Evolutionary conservation across 306 rosid genomes (phyloP), one percentile per base, ranked within the genome.

Genomic region (Prunus campanulata): DNA sequence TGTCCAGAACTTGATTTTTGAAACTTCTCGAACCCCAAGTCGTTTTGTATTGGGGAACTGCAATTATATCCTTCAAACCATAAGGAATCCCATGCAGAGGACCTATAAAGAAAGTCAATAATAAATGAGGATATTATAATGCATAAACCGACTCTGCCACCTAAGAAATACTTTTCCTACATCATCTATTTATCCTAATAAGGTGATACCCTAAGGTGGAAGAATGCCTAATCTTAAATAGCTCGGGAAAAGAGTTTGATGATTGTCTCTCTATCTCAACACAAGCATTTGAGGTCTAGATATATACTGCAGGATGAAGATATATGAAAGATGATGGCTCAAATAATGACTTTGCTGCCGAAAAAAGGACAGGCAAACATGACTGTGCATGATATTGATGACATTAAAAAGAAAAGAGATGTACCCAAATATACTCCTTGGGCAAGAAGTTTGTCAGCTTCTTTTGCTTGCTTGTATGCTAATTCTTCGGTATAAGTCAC

Each of bases 41-140:
- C 44, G 96, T 91, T 86, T 48, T 86, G 84, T 87, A 93, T 24
- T 59, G 71, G 12, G 98, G 97, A 25, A 91, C 97, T 3, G 98
- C 80, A 83, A 93, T 88, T 84, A 90, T 87, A 83, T 93, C 98
- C 91, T 93, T 93, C 81, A 93, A 83, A 39, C 97, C 98, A 72
- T 90, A 93, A 59, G 97, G 98, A 72, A 93, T 91, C 79, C 97
- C 98, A 83, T 93, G 97, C 51, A 93, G 92, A 62, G 97, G 93
- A 56, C 96, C 98, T 93, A 29, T 14, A 70, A 77, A 63, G 73
- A 75, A 42, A 66, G 30, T 75, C 70, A 42, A 70, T 12, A 19
- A 35, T 35, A 35, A 35, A 35, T 51, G 56, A 51, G 2, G n/a
- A 51, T 3, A 48, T 48, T 11, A 48, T 48, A 48, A 48, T 48